Evolutionary conservation across 106 monocot genomes (phyloP).

Genomic region (Allium cepa): DNA sequence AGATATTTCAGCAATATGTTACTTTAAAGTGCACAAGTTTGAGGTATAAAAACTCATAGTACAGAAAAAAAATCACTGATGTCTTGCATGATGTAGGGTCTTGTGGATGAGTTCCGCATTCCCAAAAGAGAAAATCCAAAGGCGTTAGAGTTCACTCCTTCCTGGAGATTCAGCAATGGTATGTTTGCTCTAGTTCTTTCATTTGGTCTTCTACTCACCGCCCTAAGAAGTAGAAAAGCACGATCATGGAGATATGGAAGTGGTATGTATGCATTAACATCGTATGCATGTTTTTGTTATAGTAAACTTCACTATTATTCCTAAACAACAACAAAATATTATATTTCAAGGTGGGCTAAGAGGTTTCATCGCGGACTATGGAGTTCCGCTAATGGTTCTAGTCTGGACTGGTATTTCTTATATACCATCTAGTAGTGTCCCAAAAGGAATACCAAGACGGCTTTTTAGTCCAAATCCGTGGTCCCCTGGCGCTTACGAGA

Average conservation of each 20-base stretch:
- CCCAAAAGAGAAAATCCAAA: slow-evolving; percentile 39
- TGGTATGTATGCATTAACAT: slow-evolving; percentile 20
- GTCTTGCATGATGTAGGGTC: slow-evolving; percentile 25
- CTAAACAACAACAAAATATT: not conserved
- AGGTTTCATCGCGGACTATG: slow-evolving; percentile 44
- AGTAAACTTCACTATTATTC: not conserved
- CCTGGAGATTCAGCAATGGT: slow-evolving; percentile 70
- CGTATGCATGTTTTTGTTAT: not conserved
- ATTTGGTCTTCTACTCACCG: slow-evolving; percentile 52
- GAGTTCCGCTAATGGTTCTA: slow-evolving; percentile 54
- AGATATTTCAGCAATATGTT: not conserved
- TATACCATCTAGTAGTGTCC: slow-evolving; percentile 31
- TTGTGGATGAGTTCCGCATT: slow-evolving; percentile 49
- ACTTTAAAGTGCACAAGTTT: no score
- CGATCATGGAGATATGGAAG: slow-evolving; percentile 59
- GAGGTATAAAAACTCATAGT: no score
- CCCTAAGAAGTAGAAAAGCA: slow-evolving; percentile 48
- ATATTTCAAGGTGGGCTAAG: slow-evolving; percentile 38
- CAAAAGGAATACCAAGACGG: slow-evolving; percentile 43
- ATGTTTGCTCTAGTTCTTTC: slow-evolving; percentile 90
- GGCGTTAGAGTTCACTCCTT: slow-evolving; percentile 19
- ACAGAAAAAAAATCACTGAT: not conserved
- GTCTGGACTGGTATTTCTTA: slow-evolving; percentile 55
- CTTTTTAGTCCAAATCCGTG: slow-evolving; percentile 66
- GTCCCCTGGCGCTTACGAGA: slow-evolving; percentile 40